These are phyloP conservation scores for Pleurotus pulmonarius DNA, from an alignment of 768 basidiomycete genomes.

Conservation along the genomic window DNA sequence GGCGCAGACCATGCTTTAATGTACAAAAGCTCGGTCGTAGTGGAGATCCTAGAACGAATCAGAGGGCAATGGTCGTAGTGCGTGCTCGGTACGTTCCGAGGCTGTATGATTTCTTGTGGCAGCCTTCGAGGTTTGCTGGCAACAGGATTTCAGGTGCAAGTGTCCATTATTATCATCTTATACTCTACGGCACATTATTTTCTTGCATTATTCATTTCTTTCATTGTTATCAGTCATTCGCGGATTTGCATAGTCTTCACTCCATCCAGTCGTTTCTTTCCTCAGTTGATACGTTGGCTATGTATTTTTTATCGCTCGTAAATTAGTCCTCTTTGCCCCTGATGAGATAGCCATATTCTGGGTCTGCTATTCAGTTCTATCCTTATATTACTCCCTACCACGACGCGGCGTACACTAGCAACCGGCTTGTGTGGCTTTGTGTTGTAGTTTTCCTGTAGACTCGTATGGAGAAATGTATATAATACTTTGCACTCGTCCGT, in stretches of 20 bases:
- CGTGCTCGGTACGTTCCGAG: background rate
- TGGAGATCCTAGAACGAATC: constrained; percentile 77
- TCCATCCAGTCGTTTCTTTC: background rate
- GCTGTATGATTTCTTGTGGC: constrained; percentile 1
- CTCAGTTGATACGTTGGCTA: background rate
- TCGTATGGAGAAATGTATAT: constrained; percentile 5
- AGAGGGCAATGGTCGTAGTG: constrained; percentile 45
- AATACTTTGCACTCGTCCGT: background rate
- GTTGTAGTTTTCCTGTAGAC: constrained; percentile 8
- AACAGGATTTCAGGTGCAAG: background rate
- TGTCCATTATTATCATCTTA: background rate
- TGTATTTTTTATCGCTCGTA: constrained; percentile 6
- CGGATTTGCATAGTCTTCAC: background rate
- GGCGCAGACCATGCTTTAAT: constrained; percentile 92
- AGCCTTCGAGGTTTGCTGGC: background rate
- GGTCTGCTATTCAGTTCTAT: constrained; percentile 1
- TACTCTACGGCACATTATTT: background rate
- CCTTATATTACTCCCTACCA: constrained; percentile 1
- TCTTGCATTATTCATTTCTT: background rate
- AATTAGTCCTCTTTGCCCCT: background rate
- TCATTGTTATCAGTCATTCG: constrained; percentile 2
- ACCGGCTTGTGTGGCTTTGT: background rate
- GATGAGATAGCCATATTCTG: background rate
- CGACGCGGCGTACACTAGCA: background rate
- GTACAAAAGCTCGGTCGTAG: constrained; percentile 85